Evolutionary conservation across 2,329 filamentous ascomycete genomes (phyloP).

Genomic region (Rosellinia necatrix): DNA sequence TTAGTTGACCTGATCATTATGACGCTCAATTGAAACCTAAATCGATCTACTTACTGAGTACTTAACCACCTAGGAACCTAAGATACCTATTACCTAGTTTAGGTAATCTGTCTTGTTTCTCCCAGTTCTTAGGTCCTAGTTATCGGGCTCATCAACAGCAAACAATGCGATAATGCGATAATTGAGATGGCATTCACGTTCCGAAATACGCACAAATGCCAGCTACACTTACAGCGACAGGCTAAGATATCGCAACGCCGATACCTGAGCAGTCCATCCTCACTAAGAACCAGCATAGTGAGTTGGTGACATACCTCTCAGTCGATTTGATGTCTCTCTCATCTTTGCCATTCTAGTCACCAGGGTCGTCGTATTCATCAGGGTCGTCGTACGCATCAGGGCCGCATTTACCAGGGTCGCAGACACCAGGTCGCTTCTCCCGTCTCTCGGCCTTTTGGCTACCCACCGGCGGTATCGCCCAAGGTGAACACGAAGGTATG

Average conservation of each 20-base stretch:
- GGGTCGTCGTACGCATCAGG: no score
- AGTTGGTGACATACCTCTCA: not conserved
- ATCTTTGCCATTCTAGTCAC: slow-evolving; percentile 21
- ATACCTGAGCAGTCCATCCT: slow-evolving; percentile 10
- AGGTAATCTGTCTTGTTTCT: no score
- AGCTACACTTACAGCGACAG: slow-evolving; percentile 17
- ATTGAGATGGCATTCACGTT: slow-evolving; percentile 29
- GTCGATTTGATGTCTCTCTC: not conserved
- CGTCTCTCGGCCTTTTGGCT: slow-evolving; percentile 78
- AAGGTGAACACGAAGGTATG: slow-evolving; percentile 58
- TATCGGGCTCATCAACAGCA: not conserved
- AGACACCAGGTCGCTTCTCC: slow-evolving; percentile 27
- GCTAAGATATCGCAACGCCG: slow-evolving; percentile 13
- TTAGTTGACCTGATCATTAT: not conserved
- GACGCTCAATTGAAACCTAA: not conserved
- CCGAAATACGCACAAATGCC: slow-evolving; percentile 23
- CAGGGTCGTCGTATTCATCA: no score
- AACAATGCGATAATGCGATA: slow-evolving; percentile 11
- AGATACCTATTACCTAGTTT: no score
- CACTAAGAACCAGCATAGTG: slow-evolving; percentile 22
- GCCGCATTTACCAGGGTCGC: no score
- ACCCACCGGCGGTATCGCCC: slow-evolving; percentile 71
- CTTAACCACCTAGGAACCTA: no score
- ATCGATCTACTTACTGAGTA: no score
- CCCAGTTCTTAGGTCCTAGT: no score